Evolutionary conservation across 805 yeast species (phyloP).

Genomic region (Ogataea ramenticola): DNA sequence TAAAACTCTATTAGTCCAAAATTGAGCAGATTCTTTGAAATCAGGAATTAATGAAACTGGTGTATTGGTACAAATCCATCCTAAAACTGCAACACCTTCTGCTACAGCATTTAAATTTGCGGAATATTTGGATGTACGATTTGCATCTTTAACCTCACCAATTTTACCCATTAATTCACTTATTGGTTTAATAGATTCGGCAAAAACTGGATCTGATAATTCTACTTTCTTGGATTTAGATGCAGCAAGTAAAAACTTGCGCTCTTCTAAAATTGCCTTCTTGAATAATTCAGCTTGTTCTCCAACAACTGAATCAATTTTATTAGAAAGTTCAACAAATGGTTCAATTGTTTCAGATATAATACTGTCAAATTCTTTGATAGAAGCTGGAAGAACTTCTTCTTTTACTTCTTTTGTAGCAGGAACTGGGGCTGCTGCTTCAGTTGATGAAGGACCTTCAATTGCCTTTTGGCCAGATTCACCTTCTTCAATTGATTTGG

Average conservation of each 20-base stretch:
- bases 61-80: slow-evolving; percentile 78
- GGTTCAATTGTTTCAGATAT: slow-evolving; percentile 50
- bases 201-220: slow-evolving; percentile 42
- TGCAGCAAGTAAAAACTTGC: slow-evolving; percentile 53
- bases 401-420: slow-evolving; percentile 18
- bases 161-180: slow-evolving; percentile 53
- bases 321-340: slow-evolving; percentile 44
- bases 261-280: slow-evolving; percentile 52
- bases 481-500: slow-evolving; percentile 8
- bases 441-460: slow-evolving; percentile 11
- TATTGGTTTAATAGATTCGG: slow-evolving; percentile 59
- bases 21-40: slow-evolving; percentile 84
- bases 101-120: slow-evolving; percentile 76
- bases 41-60: slow-evolving; percentile 76
- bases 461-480: slow-evolving; percentile 6
- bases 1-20: slow-evolving; percentile 87
- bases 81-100: slow-evolving; percentile 85
- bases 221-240: slow-evolving; percentile 60
- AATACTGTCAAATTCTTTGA: slow-evolving; percentile 48
- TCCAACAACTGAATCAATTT: slow-evolving; percentile 50
- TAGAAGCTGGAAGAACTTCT: slow-evolving; percentile 31
- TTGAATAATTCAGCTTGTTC: slow-evolving; percentile 44
- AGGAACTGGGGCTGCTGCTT: slow-evolving; percentile 12
- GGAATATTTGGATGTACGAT: slow-evolving; percentile 57
- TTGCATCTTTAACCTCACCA: slow-evolving; percentile 61